Evolutionary conservation across 495 filamentous ascomycete genomes (phyloP).

Genomic region (Penicillium ucsense): DNA sequence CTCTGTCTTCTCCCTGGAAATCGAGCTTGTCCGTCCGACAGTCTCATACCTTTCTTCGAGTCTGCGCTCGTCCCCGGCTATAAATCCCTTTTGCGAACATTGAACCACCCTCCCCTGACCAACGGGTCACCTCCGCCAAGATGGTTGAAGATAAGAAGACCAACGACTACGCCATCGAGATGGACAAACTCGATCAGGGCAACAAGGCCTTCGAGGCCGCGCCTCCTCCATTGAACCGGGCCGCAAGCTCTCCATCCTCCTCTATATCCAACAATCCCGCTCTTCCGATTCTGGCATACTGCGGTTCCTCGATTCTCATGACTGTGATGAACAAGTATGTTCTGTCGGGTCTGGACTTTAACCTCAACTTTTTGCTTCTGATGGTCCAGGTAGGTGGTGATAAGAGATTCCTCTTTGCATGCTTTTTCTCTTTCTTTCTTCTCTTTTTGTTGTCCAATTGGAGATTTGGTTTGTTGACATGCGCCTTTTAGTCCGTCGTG

Average conservation of each 20-base stretch:
- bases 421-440: not conserved
- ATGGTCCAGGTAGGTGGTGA: conserved; percentile 67
- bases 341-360: conserved; percentile 80
- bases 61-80: not conserved
- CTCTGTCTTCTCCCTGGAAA: not conserved
- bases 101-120: not conserved
- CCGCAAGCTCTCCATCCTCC: conserved; percentile 19
- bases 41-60: not conserved
- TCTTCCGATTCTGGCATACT: conserved; percentile 82
- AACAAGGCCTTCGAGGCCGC: conserved; percentile 42
- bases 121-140: conserved; percentile 7
- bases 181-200: conserved; percentile 56
- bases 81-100: not conserved
- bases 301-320: conserved; percentile 92
- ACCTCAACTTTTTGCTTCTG: conserved; percentile 93
- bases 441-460: not conserved
- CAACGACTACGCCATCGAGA: conserved; percentile 68
- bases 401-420: not conserved
- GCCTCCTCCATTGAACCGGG: conserved; percentile 31
- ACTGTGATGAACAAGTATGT: conserved; percentile 99
- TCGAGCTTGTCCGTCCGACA: conserved; percentile 1
- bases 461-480: conserved; percentile 3
- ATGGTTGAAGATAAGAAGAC: conserved; percentile 81
- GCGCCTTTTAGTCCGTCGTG: conserved; percentile 62
- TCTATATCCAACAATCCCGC: conserved; percentile 58